phyloP scores from a whole-genome alignment of 441 rosid species.

The Flueggea neowawraea region DNA sequence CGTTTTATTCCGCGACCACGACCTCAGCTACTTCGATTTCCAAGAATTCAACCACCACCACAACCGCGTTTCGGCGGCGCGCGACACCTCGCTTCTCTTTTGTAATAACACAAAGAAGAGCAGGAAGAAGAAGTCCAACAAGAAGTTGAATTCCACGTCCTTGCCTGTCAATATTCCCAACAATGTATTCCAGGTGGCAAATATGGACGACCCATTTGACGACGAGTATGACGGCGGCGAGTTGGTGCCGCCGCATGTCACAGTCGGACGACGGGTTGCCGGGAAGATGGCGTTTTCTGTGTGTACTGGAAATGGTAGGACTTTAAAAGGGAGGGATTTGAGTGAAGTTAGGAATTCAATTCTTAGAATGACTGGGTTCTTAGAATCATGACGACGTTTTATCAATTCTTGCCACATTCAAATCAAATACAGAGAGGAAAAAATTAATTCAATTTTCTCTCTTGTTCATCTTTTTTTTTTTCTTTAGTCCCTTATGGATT shows the following conservation, averaged over 20 bases:
- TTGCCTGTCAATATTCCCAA: constrained; percentile 49
- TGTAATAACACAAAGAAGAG: constrained; percentile 9
- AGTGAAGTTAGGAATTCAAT: constrained; percentile 72
- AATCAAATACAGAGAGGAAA: not conserved
- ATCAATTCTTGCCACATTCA: not conserved
- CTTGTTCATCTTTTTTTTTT: too few species aligned
- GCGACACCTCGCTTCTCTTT: not conserved
- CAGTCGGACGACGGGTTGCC: constrained; percentile 42
- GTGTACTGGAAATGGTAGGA: constrained; percentile 78
- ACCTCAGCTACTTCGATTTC: constrained; percentile 5
- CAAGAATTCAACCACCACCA: not conserved
- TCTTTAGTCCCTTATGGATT: too few species aligned
- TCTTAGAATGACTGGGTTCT: constrained; percentile 83
- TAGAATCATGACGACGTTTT: constrained; percentile 43
- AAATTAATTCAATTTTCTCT: not conserved
- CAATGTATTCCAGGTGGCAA: constrained; percentile 17
- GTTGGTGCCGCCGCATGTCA: constrained; percentile 71
- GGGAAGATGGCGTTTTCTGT: constrained; percentile 73
- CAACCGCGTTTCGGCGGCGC: constrained; percentile 7
- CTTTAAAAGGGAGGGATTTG: constrained; percentile 77
- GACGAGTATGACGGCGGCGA: constrained; percentile 36
- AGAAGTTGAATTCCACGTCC: constrained; percentile 12
- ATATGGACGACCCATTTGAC: constrained; percentile 9
- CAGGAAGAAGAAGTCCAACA: constrained; percentile 9
- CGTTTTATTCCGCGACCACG: constrained; percentile 42